phyloP scores from a whole-genome alignment of 2,329 filamentous ascomycete genomes.

The Calcarisporium arbuscula region DNA sequence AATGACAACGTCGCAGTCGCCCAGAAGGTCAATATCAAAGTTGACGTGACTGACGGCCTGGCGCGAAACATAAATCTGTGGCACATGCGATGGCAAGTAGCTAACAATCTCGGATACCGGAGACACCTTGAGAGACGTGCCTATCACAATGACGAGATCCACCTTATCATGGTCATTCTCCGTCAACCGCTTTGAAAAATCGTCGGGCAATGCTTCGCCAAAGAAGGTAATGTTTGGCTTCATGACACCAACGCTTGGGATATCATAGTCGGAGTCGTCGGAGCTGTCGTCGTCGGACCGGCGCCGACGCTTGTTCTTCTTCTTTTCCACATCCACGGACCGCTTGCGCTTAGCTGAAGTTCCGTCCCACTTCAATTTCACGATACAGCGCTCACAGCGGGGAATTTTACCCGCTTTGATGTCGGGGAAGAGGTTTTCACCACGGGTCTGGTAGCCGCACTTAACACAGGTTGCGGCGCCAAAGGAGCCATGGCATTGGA shows the following conservation, averaged over 20 bases:
- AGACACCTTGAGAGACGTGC: constrained; percentile 90
- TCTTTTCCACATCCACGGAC: constrained; percentile 33
- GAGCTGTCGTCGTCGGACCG: constrained; percentile 31
- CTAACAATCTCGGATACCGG: constrained; percentile 89
- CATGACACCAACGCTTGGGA: constrained; percentile 73
- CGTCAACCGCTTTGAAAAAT: constrained; percentile 76
- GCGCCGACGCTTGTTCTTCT: constrained; percentile 29
- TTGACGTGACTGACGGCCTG: constrained; percentile 83
- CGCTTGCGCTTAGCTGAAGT: constrained; percentile 32
- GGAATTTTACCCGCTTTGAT: constrained; percentile 73
- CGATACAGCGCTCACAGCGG: constrained; percentile 65
- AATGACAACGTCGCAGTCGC: constrained; percentile 88
- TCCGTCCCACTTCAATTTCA: no score
- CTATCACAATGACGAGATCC: constrained; percentile 92
- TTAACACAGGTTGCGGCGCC: constrained; percentile 84
- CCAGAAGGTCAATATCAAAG: constrained; percentile 94
- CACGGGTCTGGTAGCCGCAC: constrained; percentile 67
- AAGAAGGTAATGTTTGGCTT: constrained; percentile 99
- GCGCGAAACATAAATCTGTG: constrained; percentile 85
- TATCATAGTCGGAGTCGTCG: constrained; percentile 43
- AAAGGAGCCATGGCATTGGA: constrained; percentile 96
- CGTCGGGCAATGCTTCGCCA: constrained; percentile 78
- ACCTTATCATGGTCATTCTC: constrained; percentile 72
- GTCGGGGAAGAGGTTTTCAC: constrained; percentile 72
- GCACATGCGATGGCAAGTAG: constrained; percentile 69